These are phyloP conservation scores for Cladosporium sp. DNA, from an alignment of 2,329 filamentous ascomycete genomes.

Conservation along the genomic window DNA sequence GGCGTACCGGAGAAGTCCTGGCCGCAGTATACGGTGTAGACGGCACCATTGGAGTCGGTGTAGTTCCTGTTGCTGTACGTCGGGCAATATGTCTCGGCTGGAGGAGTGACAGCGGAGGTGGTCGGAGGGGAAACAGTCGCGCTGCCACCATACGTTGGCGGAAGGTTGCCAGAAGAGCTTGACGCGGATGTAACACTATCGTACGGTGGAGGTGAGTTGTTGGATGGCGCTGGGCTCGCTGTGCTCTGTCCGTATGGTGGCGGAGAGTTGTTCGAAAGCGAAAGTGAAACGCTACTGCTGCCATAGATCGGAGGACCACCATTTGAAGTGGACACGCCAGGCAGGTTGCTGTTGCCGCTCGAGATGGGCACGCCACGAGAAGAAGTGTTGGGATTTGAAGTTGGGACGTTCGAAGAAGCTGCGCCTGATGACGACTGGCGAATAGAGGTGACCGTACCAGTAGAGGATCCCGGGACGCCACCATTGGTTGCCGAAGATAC, in stretches of 20 bases:
- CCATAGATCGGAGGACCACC: slow-evolving; percentile 2
- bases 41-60: slow-evolving; percentile 18
- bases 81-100: slow-evolving; percentile 19
- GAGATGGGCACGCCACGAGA: neutral
- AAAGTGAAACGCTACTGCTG: neutral
- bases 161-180: neutral
- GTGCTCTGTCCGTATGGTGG: slow-evolving; percentile 8
- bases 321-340: neutral
- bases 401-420: neutral
- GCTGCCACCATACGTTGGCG: slow-evolving; percentile 11
- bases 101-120: neutral
- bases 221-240: neutral
- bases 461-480: slow-evolving; percentile 1
- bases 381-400: neutral
- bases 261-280: slow-evolving; percentile 4
- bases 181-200: neutral
- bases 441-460: neutral
- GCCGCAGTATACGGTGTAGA: slow-evolving; percentile 23
- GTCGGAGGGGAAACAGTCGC: neutral
- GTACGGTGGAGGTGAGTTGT: slow-evolving; percentile 5
- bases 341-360: neutral
- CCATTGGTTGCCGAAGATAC: neutral
- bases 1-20: slow-evolving; percentile 20
- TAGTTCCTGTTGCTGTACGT: slow-evolving; percentile 22
- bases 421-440: neutral